Percentiles rank a stretch among this genome's conserved stretches.
Evolutionary conservation across 2,329 filamentous ascomycete species (phyloP).

Genomic region (Corniculantispora saksenae): DNA sequence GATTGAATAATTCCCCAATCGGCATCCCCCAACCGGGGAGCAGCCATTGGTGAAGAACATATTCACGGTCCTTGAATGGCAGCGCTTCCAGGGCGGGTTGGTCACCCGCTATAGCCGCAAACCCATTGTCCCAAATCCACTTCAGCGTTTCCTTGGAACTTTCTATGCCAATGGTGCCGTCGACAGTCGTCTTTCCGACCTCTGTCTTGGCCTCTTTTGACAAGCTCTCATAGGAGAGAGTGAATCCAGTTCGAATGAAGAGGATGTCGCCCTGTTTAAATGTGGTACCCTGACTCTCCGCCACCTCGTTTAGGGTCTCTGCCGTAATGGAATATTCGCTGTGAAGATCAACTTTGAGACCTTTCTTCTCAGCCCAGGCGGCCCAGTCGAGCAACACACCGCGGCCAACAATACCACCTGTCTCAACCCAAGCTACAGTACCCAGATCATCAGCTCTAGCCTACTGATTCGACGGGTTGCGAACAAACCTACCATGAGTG

Average conservation of each 20-base stretch:
- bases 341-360: conserved; percentile 40
- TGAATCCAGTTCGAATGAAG: conserved; percentile 56
- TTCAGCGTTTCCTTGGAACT: conserved; percentile 48
- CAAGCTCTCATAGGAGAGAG: conserved; percentile 42
- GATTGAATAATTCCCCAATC: conserved; percentile 50
- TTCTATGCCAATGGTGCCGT: conserved; percentile 44
- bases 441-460: not conserved
- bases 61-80: conserved; percentile 36
- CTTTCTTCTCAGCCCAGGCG: conserved; percentile 42
- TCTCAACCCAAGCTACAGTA: conserved; percentile 32
- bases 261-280: conserved; percentile 56
- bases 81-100: conserved; percentile 54
- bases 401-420: conserved; percentile 49
- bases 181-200: conserved; percentile 32
- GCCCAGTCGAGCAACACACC: conserved; percentile 56
- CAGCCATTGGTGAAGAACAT: conserved; percentile 44
- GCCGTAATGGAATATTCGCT: conserved; percentile 44
- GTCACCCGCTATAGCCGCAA: conserved; percentile 59
- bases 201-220: conserved; percentile 38
- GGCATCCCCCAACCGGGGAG: conserved; percentile 54
- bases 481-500: conserved; percentile 29
- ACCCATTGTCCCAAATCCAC: conserved; percentile 59
- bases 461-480: not conserved
- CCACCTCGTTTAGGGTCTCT: conserved; percentile 44
- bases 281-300: conserved; percentile 42